phyloP scores from a whole-genome alignment of 257 asterid species.

The Solanum acaule region DNA sequence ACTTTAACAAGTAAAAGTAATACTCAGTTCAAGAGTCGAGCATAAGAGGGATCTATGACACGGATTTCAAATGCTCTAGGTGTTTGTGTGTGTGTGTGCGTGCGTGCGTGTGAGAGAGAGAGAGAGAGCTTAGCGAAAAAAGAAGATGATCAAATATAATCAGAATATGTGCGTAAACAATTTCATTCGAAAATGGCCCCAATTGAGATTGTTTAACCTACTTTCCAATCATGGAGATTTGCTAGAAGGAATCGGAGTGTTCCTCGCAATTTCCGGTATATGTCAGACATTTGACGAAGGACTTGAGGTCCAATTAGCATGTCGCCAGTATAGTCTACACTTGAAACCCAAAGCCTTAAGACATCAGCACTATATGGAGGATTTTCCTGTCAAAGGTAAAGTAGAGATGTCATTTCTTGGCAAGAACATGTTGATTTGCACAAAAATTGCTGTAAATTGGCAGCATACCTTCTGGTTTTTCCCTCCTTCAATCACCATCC shows the following conservation, averaged over 20 bases:
- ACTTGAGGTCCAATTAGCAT: constrained; percentile 76
- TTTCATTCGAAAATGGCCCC: not conserved
- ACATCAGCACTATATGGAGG: constrained; percentile 90
- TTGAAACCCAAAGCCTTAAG: constrained; percentile 94
- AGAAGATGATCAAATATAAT: not conserved
- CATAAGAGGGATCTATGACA: not conserved
- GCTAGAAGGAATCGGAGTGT: constrained; percentile 91
- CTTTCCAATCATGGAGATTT: constrained; percentile 97
- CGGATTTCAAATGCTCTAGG: not conserved
- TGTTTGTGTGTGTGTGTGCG: not conserved
- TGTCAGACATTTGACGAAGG: constrained; percentile 94
- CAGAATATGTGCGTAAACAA: not conserved
- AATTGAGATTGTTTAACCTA: constrained; percentile 19
- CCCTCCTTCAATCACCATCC: constrained; percentile 84
- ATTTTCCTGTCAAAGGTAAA: constrained; percentile 46
- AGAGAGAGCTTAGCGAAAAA: not conserved
- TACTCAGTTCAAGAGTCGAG: not conserved
- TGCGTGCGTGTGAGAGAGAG: not conserved
- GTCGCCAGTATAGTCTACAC: constrained; percentile 92
- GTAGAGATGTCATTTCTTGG: constrained; percentile 9
- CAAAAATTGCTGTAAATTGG: not conserved
- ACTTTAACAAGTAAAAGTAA: not conserved
- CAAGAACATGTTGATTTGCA: not conserved
- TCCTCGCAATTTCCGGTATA: constrained; percentile 92
- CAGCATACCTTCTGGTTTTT: constrained; percentile 60